A percentile compares a stretch with the other conserved stretches of the same genome.
phyloP scores from a whole-genome alignment of 2,329 filamentous ascomycete genomes.

The Hymenoscyphus linearis region DNA sequence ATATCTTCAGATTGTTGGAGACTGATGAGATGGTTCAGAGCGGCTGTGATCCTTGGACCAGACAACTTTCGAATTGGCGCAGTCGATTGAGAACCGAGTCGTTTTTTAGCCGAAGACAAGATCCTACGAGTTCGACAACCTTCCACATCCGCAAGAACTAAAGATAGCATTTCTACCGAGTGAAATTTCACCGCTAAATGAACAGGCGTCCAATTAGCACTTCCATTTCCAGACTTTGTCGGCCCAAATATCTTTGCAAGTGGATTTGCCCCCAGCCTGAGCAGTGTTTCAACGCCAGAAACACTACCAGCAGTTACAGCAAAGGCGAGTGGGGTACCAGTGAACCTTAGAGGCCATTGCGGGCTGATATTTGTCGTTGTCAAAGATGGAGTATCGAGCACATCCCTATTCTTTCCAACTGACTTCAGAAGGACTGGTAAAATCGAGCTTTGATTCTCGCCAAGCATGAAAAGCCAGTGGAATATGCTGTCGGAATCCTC shows the following conservation, averaged over 20 bases:
- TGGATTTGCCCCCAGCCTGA: conserved; percentile 3
- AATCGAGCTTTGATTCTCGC: neutral
- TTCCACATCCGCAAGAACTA: neutral
- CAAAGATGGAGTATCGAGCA: neutral
- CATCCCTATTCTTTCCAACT: neutral
- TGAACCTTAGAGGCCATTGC: conserved; percentile 1
- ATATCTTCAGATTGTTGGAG: neutral
- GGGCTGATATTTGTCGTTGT: neutral
- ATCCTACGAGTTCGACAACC: neutral
- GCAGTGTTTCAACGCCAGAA: neutral
- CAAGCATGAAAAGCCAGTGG: conserved; percentile 6
- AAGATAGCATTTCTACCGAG: neutral
- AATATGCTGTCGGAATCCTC: neutral
- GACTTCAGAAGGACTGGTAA: neutral
- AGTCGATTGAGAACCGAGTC: neutral
- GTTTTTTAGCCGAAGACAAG: neutral
- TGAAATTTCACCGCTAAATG: conserved; percentile 4
- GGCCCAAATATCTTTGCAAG: neutral
- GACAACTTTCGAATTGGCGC: neutral
- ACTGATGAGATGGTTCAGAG: neutral
- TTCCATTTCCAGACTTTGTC: neutral
- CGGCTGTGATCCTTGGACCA: neutral
- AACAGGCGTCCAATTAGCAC: neutral
- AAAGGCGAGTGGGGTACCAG: conserved; percentile 2
- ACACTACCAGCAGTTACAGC: neutral